phyloP scores from a whole-genome alignment of 495 filamentous ascomycete species.

The Trichoderma virens region DNA sequence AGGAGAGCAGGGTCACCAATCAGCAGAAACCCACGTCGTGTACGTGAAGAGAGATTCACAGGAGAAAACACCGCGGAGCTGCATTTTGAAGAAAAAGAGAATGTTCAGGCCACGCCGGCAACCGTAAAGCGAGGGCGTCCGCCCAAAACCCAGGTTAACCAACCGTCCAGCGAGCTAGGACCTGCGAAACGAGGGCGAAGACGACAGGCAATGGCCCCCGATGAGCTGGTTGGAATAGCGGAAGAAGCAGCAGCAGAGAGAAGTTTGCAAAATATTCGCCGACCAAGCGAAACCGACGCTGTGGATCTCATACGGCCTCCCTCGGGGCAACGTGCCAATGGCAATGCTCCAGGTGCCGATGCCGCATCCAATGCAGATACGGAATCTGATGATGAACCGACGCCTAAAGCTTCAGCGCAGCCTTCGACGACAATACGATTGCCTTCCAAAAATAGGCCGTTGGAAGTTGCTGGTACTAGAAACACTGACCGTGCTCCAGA shows the following conservation, averaged over 20 bases:
- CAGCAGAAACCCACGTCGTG: conserved; percentile 15
- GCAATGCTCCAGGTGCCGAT: neutral
- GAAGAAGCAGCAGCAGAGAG: conserved; percentile 9
- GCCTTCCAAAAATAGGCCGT: neutral
- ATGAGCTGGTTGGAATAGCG: conserved; percentile 15
- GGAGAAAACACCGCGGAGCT: neutral
- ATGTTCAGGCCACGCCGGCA: neutral
- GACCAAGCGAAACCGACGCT: neutral
- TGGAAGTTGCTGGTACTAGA: too few species aligned
- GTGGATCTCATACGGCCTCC: neutral
- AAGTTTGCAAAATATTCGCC: neutral
- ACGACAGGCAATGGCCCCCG: conserved; percentile 15
- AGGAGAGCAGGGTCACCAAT: conserved; percentile 38
- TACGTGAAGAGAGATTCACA: conserved; percentile 11
- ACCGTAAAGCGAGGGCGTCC: conserved; percentile 5
- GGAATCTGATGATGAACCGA: conserved; percentile 24
- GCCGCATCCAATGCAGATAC: conserved; percentile 5
- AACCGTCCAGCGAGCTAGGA: conserved; percentile 10
- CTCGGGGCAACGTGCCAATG: neutral
- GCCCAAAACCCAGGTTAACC: neutral
- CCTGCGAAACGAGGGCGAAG: conserved; percentile 22
- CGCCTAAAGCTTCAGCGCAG: conserved; percentile 14
- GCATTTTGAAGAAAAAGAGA: neutral
- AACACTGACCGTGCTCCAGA: neutral
- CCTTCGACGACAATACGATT: conserved; percentile 16